Evolutionary conservation across 2,329 filamentous ascomycete genomes (phyloP).

Genomic region (Fusarium sp.): DNA sequence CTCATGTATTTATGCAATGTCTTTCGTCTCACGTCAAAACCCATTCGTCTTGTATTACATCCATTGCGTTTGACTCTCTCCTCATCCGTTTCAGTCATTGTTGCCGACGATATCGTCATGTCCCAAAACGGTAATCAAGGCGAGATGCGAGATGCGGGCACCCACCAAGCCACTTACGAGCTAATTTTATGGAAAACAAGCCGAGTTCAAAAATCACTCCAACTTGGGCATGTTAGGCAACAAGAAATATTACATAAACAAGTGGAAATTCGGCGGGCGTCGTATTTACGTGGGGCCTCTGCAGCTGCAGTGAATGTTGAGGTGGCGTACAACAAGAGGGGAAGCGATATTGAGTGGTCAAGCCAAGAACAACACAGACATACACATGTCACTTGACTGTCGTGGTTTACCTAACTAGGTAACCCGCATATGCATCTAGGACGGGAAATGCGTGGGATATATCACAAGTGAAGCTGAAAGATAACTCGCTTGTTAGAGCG

Average conservation of each 20-base stretch:
- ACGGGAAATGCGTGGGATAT: background rate
- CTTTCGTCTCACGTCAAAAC: background rate
- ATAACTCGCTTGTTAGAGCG: background rate
- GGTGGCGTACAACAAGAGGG: slow-evolving; percentile 13
- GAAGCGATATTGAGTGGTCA: background rate
- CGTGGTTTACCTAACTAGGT: background rate
- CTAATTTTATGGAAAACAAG: background rate
- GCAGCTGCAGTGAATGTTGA: background rate
- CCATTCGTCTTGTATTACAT: background rate
- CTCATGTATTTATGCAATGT: background rate
- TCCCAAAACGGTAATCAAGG: slow-evolving; percentile 10
- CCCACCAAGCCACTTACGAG: background rate
- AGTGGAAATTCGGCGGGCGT: background rate
- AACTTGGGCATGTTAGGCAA: background rate
- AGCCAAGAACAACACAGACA: slow-evolving; percentile 5
- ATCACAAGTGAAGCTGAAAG: background rate
- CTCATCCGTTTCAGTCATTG: background rate
- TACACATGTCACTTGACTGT: slow-evolving; percentile 23
- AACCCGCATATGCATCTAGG: background rate
- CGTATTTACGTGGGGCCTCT: background rate
- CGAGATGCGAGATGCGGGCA: slow-evolving; percentile 2
- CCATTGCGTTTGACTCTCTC: background rate
- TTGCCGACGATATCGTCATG: background rate
- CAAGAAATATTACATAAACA: background rate
- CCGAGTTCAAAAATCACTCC: background rate